These are phyloP conservation scores for Candida easanensis DNA, from an alignment of 805 yeast genomes.

Conservation along the genomic window DNA sequence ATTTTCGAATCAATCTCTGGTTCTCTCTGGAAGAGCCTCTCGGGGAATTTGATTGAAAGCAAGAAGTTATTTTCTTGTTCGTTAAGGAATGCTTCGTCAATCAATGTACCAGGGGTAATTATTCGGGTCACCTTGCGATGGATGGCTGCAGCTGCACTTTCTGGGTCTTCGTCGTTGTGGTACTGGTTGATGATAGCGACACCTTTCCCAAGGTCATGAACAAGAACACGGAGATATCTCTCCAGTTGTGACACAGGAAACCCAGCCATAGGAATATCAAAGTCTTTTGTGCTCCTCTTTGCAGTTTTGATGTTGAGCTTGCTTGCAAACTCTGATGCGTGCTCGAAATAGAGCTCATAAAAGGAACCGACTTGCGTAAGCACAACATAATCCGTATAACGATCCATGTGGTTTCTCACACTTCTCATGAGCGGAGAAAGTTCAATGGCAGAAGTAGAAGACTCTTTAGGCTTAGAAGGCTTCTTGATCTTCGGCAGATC, in stretches of 20 bases:
- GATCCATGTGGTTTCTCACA: constrained; percentile 41
- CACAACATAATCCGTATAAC: constrained; percentile 53
- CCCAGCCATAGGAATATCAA: constrained; percentile 79
- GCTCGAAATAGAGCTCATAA: constrained; percentile 85
- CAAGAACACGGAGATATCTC: constrained; percentile 70
- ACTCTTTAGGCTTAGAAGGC: not conserved
- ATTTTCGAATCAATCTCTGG: constrained; percentile 43
- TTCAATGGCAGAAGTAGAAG: not conserved
- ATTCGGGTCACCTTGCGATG: constrained; percentile 74
- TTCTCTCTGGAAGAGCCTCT: constrained; percentile 36
- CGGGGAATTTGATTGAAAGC: constrained; percentile 62
- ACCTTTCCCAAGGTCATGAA: constrained; percentile 62
- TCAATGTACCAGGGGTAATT: constrained; percentile 88
- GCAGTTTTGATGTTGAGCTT: constrained; percentile 72
- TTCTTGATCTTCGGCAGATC: constrained; percentile 8
- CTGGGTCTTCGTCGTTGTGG: constrained; percentile 22
- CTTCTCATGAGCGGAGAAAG: constrained; percentile 35
- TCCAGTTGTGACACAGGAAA: constrained; percentile 75
- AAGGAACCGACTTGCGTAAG: constrained; percentile 84
- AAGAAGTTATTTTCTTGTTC: constrained; percentile 69
- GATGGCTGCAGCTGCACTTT: constrained; percentile 37
- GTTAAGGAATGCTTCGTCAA: constrained; percentile 82
- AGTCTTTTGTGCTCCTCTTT: constrained; percentile 41
- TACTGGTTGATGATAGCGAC: constrained; percentile 85
- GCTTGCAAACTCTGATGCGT: constrained; percentile 73